Conservation (phyloP, 345 rosid genomes). For the Clausena lansium region DNA sequence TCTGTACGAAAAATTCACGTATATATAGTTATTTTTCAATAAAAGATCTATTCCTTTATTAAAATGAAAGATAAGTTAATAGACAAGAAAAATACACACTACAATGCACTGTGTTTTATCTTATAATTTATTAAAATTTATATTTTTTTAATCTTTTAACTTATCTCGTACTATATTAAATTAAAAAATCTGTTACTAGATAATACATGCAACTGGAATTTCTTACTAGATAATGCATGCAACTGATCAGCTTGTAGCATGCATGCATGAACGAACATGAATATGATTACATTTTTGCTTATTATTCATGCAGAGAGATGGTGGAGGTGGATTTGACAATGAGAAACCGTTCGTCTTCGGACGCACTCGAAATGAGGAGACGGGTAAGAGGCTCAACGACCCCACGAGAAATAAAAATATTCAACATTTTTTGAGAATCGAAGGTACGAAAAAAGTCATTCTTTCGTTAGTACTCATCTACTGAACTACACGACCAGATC, state of each 20-base stretch:
- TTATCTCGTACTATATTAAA: too few relatives aligned
- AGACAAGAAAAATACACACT: too few relatives aligned
- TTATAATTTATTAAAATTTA: too few relatives aligned
- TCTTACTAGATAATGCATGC: not conserved
- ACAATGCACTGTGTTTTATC: too few relatives aligned
- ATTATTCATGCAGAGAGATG: conserved; percentile 20
- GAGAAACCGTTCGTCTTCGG: conserved; percentile 1
- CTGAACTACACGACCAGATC: too few relatives aligned
- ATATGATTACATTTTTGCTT: not conserved
- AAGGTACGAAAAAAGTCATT: conserved; percentile 34
- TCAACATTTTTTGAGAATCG: conserved; percentile 42
- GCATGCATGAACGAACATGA: not conserved
- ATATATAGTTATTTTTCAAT: too few relatives aligned
- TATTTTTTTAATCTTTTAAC: too few relatives aligned
- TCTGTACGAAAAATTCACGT: too few relatives aligned
- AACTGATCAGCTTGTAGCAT: not conserved
- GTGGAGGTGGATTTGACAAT: conserved; percentile 23
- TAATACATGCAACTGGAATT: not conserved
- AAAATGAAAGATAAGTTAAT: too few relatives aligned
- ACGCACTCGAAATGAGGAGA: conserved; percentile 25
- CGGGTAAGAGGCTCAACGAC: conserved; percentile 14
- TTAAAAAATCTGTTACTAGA: too few relatives aligned
- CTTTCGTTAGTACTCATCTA: too few relatives aligned
- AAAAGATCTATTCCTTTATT: too few relatives aligned
- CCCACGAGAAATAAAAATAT: conserved; percentile 20